A percentile compares a stretch with the other conserved stretches of the same genome.
Conservation (phyloP, 257 asterid genomes). For the Solanum virginianum region DNA sequence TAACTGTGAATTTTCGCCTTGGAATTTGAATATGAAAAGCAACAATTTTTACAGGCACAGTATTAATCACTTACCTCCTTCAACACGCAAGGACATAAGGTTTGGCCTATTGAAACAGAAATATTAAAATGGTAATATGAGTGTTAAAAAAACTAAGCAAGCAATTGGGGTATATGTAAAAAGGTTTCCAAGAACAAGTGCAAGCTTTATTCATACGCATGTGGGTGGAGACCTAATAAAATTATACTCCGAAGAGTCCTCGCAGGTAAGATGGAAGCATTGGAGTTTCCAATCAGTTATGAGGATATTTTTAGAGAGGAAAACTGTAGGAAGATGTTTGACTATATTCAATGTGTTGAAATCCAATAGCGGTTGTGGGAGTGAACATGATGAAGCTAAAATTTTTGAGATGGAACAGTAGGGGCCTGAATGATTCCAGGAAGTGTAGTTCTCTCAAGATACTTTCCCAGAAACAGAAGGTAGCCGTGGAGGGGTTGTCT, state of each 20-base stretch:
- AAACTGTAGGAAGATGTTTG: not conserved
- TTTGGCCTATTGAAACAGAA: not conserved
- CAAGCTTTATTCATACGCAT: not conserved
- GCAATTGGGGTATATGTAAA: not conserved
- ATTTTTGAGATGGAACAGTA: not conserved
- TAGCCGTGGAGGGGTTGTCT: not conserved
- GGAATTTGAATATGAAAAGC: not conserved
- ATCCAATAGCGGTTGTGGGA: not conserved
- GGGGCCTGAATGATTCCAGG: not conserved
- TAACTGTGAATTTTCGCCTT: not conserved
- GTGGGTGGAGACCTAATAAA: not conserved
- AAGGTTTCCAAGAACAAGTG: not conserved
- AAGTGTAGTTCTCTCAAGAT: not conserved
- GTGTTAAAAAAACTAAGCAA: not conserved
- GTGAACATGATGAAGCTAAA: not conserved
- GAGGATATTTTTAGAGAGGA: not conserved
- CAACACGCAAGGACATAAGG: not conserved
- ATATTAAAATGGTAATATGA: not conserved
- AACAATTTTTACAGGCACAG: not conserved
- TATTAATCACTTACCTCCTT: not conserved
- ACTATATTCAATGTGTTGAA: not conserved
- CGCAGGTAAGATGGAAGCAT: not conserved
- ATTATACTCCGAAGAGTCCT: not conserved
- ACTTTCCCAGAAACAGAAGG: not conserved
- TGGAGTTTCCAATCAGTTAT: not conserved